Base-by-base conservation (phyloP, 2,329 filamentous ascomycete genomes). In the Lachnellula arida region DNA sequence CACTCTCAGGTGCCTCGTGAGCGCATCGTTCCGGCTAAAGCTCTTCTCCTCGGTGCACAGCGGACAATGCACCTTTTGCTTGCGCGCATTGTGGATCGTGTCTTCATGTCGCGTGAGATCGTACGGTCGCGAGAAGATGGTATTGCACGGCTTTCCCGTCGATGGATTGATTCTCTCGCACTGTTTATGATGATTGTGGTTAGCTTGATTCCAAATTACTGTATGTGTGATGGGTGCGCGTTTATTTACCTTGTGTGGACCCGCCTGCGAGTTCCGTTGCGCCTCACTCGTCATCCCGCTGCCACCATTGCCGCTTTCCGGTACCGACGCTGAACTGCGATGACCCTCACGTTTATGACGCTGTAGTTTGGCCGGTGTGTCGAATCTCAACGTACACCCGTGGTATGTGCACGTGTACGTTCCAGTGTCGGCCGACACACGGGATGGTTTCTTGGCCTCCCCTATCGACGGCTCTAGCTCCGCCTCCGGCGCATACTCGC, bases 351-450 rank as follows among this genome's bases (percentile, higher is more conserved):
- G 85, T 77, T 97, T 97, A 76, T 99, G 94, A 74, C 94, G 94
- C 71, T 97, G 92, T 3, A 99, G 79, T 63, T 92, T 85, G 8
- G 85, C 80, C 4, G 91, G 91, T 1, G 91, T 91, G 64, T 96
- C 90, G 68, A 99, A 99, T 52, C 94, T 88, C 63, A 88, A 78
- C 0, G 86, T 86, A 70, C 94, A 97, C 11, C 91, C 91, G 67
- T 96, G 91, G 67, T 96, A 96, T 0, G 92, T 97, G 73, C 94
- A 99, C 1, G 92, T 96, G 74, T 97, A 99, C 0, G 92, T 96
- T 12, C 93, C 93, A 19, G 86, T 82, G 63, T 96, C 89, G 0
- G 91, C 88, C 15, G 78, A 77, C 2, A 86, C 85, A 42, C 84
- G 79, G 1, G 75, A 71, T 0, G 91, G 90, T 39, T 80, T 76